Percentiles rank a stretch among this genome's conserved stretches.
Conservation (phyloP, 1,284 basidiomycete species). For the Rhodotorula sp. region DNA sequence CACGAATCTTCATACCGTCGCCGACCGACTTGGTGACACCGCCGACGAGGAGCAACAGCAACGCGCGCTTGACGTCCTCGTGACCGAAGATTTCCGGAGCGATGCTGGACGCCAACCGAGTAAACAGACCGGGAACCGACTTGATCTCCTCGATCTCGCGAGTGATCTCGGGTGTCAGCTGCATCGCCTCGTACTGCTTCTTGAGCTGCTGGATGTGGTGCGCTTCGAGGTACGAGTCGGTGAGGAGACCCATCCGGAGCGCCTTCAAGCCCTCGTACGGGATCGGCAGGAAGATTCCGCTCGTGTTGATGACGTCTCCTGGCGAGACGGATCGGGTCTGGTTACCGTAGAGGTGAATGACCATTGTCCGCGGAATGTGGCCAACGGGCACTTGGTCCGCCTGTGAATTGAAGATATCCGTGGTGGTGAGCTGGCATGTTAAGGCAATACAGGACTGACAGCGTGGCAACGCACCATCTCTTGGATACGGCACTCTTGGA, state of each 20-base stretch:
- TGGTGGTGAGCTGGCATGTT: background rate
- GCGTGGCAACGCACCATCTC: slow-evolving; percentile 71
- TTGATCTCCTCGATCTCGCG: slow-evolving; percentile 68
- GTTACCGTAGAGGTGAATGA: slow-evolving; percentile 84
- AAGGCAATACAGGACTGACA: no score
- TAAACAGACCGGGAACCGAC: slow-evolving; percentile 73
- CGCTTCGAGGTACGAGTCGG: slow-evolving; percentile 93
- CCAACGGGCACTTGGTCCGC: slow-evolving; percentile 99
- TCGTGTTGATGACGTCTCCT: slow-evolving; percentile 90
- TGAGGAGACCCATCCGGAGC: slow-evolving; percentile 87
- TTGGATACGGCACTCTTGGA: slow-evolving; percentile 98
- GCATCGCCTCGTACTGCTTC: slow-evolving; percentile 95
- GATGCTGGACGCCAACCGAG: slow-evolving; percentile 71
- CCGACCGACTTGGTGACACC: slow-evolving; percentile 92
- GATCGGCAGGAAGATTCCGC: slow-evolving; percentile 83
- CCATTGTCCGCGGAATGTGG: slow-evolving; percentile 98
- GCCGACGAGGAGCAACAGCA: slow-evolving; percentile 89
- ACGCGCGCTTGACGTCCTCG: slow-evolving; percentile 94
- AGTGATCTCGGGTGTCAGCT: slow-evolving; percentile 80
- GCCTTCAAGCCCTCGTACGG: slow-evolving; percentile 86
- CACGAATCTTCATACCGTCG: slow-evolving; percentile 98
- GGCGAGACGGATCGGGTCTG: slow-evolving; percentile 90
- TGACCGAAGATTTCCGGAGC: slow-evolving; percentile 99
- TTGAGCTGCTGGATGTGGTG: slow-evolving; percentile 92
- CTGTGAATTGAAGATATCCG: slow-evolving; percentile 50